phyloP scores from a whole-genome alignment of 2,329 filamentous ascomycete genomes.

The Fusarium tjaetaba region DNA sequence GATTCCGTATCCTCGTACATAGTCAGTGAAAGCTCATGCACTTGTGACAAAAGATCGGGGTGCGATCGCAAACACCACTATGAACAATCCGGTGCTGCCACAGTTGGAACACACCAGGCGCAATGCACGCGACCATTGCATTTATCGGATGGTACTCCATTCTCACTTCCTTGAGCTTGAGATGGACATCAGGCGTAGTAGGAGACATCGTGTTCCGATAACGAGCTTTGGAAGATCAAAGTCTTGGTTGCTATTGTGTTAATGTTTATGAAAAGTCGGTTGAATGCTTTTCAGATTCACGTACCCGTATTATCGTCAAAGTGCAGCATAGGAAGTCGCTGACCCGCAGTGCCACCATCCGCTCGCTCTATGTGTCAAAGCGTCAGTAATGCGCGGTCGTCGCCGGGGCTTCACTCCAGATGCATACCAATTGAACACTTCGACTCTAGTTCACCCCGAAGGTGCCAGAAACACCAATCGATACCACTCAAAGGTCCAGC shows the following conservation, averaged over 20 bases:
- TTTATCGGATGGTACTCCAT: background rate
- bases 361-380: background rate
- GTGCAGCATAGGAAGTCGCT: background rate
- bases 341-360: background rate
- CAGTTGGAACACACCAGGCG: background rate
- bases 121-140: background rate
- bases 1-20: background rate
- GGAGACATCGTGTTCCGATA: background rate
- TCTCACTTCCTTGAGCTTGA: background rate
- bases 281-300: background rate
- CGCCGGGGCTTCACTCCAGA: background rate
- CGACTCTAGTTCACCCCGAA: background rate
- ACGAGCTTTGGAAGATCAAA: background rate
- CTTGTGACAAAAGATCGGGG: background rate
- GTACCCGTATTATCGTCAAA: background rate
- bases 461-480: background rate
- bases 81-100: background rate
- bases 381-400: background rate
- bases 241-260: background rate
- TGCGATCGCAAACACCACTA: background rate
- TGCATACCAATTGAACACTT: background rate
- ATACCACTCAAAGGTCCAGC: conserved; percentile 75
- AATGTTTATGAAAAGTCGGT: background rate
- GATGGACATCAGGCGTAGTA: background rate
- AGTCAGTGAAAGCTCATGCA: background rate